Base-by-base conservation (phyloP, 331 rosid species). In the Rhamnella rubrinervis region DNA sequence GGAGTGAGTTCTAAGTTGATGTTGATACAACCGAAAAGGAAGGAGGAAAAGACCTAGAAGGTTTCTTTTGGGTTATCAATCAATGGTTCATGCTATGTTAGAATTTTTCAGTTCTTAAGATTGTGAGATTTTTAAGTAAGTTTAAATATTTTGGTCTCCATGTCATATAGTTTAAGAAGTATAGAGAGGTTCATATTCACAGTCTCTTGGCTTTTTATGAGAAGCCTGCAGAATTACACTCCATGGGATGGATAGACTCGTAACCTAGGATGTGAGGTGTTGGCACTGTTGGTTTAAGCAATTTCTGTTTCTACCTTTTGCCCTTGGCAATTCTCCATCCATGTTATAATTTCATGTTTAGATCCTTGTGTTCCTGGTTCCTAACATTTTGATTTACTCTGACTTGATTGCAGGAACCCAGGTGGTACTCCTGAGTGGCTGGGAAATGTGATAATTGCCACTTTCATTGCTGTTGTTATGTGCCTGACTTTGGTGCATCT, bases 371-470 rank as follows among this genome's bases (percentile, higher is more conserved):
- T 55, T 51, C 18, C 8, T 61, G 8, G 35, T 52, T 9, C 16
- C 13, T 50, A 16, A 59, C 25, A 21, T 9, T 69, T 69, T 76
- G 44, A n/a, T 68, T 65, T 44, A 16, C 20, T 60, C 72, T 76
- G 62, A 71, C 58, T 64, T 79, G 52, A 57, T 69, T 83, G 78
- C 85, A 91, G 98, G 89, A 88, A 88, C 64, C 92, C 98, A 25
- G 98, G 98, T 39, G 25, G 76, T 73, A 81, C 95, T 66, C 92
- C 98, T 65, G 95, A 87, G 51, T 93, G 98, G 98, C 82, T 91
- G 66, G 97, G 95, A 66, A 87, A 79, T 75, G 81, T 81, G 59
- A 68, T 83, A 61, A 39, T 93, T 71, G 91, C 92, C 40, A 84
- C 73, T 66, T 88, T 67, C 65, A 77, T 93, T 73, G 84, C 95